Percentiles rank a stretch among this genome's conserved stretches.
Evolutionary conservation across 2,329 filamentous ascomycete genomes (phyloP).

Genomic region (Talaromyces marneffei): DNA sequence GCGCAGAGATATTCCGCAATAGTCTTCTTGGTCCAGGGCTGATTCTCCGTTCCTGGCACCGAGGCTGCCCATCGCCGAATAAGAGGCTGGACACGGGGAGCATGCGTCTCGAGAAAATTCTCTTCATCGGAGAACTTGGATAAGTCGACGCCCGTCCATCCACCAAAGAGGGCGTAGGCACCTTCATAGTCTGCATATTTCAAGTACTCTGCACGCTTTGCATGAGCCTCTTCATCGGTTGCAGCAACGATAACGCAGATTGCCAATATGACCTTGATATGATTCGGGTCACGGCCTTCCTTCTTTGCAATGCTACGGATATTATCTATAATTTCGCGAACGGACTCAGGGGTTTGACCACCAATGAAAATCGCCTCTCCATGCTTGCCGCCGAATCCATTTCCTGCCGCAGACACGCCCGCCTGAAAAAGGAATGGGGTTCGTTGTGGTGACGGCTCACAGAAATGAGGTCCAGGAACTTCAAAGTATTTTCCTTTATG

Average conservation of each 20-base stretch:
- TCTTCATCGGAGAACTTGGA: slow-evolving; percentile 41
- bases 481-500: slow-evolving; percentile 25
- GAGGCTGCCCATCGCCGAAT: slow-evolving; percentile 41
- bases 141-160: slow-evolving; percentile 45
- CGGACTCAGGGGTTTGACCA: slow-evolving; percentile 40
- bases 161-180: slow-evolving; percentile 42
- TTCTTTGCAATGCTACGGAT: slow-evolving; percentile 36
- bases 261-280: slow-evolving; percentile 42
- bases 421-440: slow-evolving; percentile 47
- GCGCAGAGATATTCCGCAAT: slow-evolving; percentile 33
- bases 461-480: slow-evolving; percentile 29
- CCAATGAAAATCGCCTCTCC: slow-evolving; percentile 45
- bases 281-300: slow-evolving; percentile 34
- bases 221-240: slow-evolving; percentile 41
- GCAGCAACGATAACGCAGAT: slow-evolving; percentile 42
- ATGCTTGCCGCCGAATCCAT: slow-evolving; percentile 42
- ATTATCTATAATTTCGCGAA: slow-evolving; percentile 38
- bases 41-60: slow-evolving; percentile 36
- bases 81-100: slow-evolving; percentile 40
- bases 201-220: slow-evolving; percentile 39
- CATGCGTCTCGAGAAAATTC: slow-evolving; percentile 42
- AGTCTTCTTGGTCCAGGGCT: slow-evolving; percentile 35
- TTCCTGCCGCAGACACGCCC: slow-evolving; percentile 43
- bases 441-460: slow-evolving; percentile 43
- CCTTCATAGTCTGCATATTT: slow-evolving; percentile 43